Base-by-base conservation (phyloP, 2,329 filamentous ascomycete genomes). In the Colletotrichum sp. region DNA sequence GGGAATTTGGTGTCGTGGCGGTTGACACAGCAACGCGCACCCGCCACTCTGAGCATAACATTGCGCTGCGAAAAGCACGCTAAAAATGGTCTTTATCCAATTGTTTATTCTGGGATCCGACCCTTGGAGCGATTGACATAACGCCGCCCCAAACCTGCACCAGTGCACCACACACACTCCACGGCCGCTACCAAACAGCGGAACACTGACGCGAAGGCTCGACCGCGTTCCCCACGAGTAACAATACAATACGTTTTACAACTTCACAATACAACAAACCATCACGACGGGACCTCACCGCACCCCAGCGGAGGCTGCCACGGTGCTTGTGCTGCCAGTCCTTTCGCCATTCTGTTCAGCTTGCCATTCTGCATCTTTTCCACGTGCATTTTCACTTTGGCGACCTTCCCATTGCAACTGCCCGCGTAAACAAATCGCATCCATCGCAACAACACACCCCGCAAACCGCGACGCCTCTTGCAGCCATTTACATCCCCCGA, bases 211-310 rank as follows among this genome's bases (percentile, higher is more conserved):
- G 67, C 72, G 72, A 71, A 32, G 60, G 67, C 52, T 70, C 61
- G 48, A 73, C 65, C 73, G 73, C 73, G 73, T 76, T 73, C 70
- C 73, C 73, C 73, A 75, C 73, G 70, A 65, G 43, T 52, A 52
- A 52, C 43, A 52, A 52, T 52, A 73, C 68, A 71, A 73, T 61
- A 70, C 67, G 52, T 67, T 32, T 56, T 32, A 74, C 70, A 55
- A 71, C 58, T 32, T 52, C 43, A 52, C 43, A 70, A 48, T 43
- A 38, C 24, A 52, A 61, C 69, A 30, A 70, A 38, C 28, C 56
- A 69, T 76, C 70, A 73, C 73, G 64, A 76, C 70, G 21, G 43
- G 18, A 69, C 70, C 26, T 69, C 28, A 69, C 64, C 43, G 43
- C 65, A 58, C 52, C 43, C 9, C 21, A 76, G 64, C 70, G 32